Percentiles rank a stretch among this genome's conserved stretches.
Evolutionary conservation across 495 filamentous ascomycete species (phyloP).

Genomic region (Durotheca rogersii): DNA sequence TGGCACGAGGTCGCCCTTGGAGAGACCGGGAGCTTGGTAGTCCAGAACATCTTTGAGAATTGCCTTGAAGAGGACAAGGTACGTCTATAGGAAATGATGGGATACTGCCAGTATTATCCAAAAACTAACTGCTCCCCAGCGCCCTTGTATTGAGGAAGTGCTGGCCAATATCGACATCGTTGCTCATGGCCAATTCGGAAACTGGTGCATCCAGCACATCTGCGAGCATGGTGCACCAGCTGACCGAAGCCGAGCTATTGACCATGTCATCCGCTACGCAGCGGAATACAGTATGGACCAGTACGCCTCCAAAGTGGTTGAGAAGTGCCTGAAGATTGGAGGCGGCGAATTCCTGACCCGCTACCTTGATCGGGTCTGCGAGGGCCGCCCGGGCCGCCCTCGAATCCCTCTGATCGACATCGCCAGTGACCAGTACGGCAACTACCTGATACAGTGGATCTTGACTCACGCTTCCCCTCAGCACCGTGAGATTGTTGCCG

Average conservation of each 20-base stretch:
- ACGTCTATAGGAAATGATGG: slow-evolving; percentile 12
- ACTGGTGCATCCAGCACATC: slow-evolving; percentile 99
- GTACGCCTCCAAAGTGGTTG: slow-evolving; percentile 97
- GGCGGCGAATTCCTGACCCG: slow-evolving; percentile 86
- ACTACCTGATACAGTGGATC: slow-evolving; percentile 97
- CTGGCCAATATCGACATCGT: slow-evolving; percentile 91
- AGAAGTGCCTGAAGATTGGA: slow-evolving; percentile 98
- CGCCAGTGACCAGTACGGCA: slow-evolving; percentile 96
- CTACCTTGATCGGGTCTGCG: slow-evolving; percentile 91
- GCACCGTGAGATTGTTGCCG: slow-evolving; percentile 89
- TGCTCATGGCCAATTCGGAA: slow-evolving; percentile 97
- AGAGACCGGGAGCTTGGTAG: slow-evolving; percentile 94
- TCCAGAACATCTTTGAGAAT: slow-evolving; percentile 99
- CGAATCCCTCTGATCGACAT: slow-evolving; percentile 98
- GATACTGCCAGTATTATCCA: slow-evolving; percentile 1
- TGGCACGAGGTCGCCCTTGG: slow-evolving; percentile 98
- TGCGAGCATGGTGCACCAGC: slow-evolving; percentile 93
- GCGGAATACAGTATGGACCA: slow-evolving; percentile 99
- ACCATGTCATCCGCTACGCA: slow-evolving; percentile 89
- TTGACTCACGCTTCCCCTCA: slow-evolving; percentile 80
- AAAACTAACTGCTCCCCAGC: slow-evolving; percentile 57
- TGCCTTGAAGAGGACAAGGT: slow-evolving; percentile 99
- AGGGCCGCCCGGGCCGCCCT: slow-evolving; percentile 83
- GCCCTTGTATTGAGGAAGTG: slow-evolving; percentile 95
- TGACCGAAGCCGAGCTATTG: slow-evolving; percentile 89